A percentile compares a stretch with the other conserved stretches of the same genome.
Conservation (phyloP, 768 basidiomycete species). For the Serendipita sp. region DNA sequence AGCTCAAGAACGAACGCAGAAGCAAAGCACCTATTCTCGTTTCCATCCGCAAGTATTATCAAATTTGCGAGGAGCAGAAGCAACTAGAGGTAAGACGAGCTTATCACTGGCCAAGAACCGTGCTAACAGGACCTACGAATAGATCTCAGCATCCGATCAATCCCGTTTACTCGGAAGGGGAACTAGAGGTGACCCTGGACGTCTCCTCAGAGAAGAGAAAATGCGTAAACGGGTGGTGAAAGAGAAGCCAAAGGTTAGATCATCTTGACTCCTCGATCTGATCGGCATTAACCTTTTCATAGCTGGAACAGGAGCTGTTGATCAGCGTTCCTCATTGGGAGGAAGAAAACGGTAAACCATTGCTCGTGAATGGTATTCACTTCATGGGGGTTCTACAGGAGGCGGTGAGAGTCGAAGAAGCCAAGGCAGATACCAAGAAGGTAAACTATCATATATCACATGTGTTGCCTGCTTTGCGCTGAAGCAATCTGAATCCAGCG, state of each 20-base stretch:
- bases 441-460: conserved; percentile 8
- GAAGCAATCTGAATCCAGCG: too few relatives aligned
- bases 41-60: conserved; percentile 73
- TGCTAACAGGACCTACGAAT: too few relatives aligned
- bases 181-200: too few relatives aligned
- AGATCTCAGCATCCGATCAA: too few relatives aligned
- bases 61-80: conserved; percentile 77
- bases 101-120: too few relatives aligned
- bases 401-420: conserved; percentile 36
- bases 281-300: not conserved
- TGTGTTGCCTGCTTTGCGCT: not conserved
- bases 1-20: conserved; percentile 69
- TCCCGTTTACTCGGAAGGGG: too few relatives aligned
- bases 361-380: conserved; percentile 72
- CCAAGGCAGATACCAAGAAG: conserved; percentile 69
- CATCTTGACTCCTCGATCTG: not conserved
- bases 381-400: conserved; percentile 68
- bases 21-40: conserved; percentile 61
- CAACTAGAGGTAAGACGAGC: conserved; percentile 40
- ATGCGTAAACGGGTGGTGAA: conserved; percentile 87
- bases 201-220: too few relatives aligned
- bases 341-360: conserved; percentile 47
- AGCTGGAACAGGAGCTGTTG: conserved; percentile 85
- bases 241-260: conserved; percentile 78
- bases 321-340: conserved; percentile 76